A percentile compares a stretch with the other conserved stretches of the same genome.
Conservation (phyloP, 306 rosid species). For the Comarum palustre region DNA sequence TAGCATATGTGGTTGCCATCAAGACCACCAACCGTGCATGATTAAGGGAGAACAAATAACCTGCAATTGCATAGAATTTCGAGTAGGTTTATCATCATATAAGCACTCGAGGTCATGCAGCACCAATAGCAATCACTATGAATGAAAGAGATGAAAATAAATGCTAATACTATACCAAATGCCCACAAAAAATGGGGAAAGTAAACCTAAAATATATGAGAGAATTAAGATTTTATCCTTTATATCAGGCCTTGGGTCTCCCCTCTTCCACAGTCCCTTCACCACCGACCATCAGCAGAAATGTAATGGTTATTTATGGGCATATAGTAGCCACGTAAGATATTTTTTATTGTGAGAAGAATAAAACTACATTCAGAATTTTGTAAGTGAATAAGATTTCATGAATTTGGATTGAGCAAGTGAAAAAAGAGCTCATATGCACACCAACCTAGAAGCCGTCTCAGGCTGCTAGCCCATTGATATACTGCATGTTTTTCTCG, state of each 20-base stretch:
- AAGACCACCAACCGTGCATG: slow-evolving; percentile 92
- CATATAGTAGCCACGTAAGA: neutral
- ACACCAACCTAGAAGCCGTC: neutral
- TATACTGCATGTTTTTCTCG: too few relatives aligned
- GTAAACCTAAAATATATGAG: neutral
- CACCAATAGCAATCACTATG: neutral
- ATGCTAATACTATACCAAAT: neutral
- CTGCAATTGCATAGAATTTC: slow-evolving; percentile 45
- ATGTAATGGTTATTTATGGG: neutral
- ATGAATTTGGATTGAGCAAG: neutral
- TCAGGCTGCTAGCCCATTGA: neutral
- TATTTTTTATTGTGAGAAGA: neutral
- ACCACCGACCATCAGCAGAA: neutral
- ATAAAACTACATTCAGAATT: neutral
- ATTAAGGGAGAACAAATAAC: slow-evolving; percentile 85
- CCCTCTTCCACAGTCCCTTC: neutral
- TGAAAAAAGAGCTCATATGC: neutral
- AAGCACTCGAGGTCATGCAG: neutral
- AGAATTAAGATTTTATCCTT: neutral
- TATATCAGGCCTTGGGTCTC: neutral
- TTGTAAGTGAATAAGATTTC: neutral
- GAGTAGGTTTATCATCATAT: slow-evolving; percentile 5
- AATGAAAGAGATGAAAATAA: slow-evolving; percentile 3
- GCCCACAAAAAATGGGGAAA: neutral
- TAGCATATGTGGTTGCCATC: slow-evolving; percentile 64